Evolutionary conservation across 306 rosid species (phyloP).

Genomic region (Oxytropis ochrocephala): DNA sequence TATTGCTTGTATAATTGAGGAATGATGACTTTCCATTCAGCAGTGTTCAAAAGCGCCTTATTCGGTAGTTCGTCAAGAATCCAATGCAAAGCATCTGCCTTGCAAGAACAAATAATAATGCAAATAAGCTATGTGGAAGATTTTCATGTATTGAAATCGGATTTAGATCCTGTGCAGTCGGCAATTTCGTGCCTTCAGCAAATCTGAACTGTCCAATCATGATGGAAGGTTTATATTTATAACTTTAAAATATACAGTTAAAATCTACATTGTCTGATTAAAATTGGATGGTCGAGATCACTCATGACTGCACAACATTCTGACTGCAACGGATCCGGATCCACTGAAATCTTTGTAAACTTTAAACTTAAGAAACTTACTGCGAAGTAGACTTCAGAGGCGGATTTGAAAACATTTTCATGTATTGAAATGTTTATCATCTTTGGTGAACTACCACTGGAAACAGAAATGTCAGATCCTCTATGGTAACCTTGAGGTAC

Average conservation of each 20-base stretch:
- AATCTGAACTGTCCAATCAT: too few relatives aligned
- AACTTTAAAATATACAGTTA: too few relatives aligned
- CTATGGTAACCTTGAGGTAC: constrained; percentile 27
- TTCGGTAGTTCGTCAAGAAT: constrained; percentile 45
- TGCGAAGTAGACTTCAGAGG: constrained; percentile 44
- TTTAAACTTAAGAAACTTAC: constrained; percentile 59
- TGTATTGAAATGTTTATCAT: constrained; percentile 71
- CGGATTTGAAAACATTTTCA: constrained; percentile 67
- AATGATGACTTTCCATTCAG: constrained; percentile 66
- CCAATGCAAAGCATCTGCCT: constrained; percentile 57
- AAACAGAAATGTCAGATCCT: constrained; percentile 22
- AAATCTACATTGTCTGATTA: too few relatives aligned
- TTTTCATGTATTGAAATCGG: background rate
- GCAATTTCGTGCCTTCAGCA: too few relatives aligned
- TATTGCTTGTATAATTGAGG: constrained; percentile 71
- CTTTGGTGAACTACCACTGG: constrained; percentile 26
- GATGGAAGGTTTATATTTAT: too few relatives aligned
- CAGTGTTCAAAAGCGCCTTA: constrained; percentile 59
- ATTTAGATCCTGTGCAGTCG: too few relatives aligned
- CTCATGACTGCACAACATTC: too few relatives aligned
- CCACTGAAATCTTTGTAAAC: constrained; percentile 31
- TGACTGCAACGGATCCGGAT: too few relatives aligned
- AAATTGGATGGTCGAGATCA: too few relatives aligned
- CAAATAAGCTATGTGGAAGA: background rate
- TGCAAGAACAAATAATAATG: background rate